phyloP scores from a whole-genome alignment of 169 alveolate species.

The Plasmodium sp. region DNA sequence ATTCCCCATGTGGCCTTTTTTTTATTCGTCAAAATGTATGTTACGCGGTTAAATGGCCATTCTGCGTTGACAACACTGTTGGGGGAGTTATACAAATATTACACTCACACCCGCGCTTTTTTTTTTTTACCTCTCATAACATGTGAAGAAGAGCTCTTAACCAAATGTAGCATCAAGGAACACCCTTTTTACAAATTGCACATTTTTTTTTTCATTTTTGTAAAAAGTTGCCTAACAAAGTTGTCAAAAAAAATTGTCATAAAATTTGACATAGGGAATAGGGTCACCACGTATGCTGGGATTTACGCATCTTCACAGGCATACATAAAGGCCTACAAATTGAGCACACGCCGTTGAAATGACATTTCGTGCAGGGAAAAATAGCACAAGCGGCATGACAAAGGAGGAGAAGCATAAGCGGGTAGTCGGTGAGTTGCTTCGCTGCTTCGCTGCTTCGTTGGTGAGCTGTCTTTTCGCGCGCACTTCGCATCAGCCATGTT shows the following conservation, averaged over 20 bases:
- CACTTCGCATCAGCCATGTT: background rate
- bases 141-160: background rate
- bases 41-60: background rate
- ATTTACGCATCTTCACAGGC: background rate
- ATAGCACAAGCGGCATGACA: background rate
- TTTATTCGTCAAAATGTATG: background rate
- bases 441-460: too few species aligned
- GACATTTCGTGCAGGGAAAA: background rate
- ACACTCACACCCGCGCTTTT: background rate
- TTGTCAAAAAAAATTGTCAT: background rate
- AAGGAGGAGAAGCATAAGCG: background rate
- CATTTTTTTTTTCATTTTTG: background rate
- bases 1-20: background rate
- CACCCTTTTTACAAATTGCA: background rate
- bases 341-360: background rate
- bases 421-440: background rate
- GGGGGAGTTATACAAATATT: background rate
- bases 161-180: background rate
- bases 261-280: background rate
- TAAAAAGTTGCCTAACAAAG: background rate
- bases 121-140: background rate
- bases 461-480: background rate
- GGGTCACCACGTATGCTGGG: background rate
- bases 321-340: background rate
- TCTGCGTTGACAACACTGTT: background rate